Evolutionary conservation across 352 stramenopile genomes (phyloP), one percentile per base, ranked within the genome.

Genomic region (Halophytophthora batemanensis): DNA sequence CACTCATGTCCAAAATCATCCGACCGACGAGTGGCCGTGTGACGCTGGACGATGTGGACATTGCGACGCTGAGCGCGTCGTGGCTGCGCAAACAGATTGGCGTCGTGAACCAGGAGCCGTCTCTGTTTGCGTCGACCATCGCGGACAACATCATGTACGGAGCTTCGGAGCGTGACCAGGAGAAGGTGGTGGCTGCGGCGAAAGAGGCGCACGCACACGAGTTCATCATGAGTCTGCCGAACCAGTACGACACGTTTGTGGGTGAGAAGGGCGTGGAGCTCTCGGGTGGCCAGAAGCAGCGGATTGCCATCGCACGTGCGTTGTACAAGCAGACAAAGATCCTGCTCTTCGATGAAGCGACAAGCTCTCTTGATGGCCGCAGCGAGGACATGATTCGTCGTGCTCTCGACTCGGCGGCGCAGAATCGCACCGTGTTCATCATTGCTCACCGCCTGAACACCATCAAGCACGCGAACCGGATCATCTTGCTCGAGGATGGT

Each of bases 211-310:
- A 92, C 23, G 77, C 76, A 6, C 77, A 93, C 45, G 84, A 93
- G 11, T 94, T 94, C 39, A 85, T 91, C 41, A 70, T 72, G 59
- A 64, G 66, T 41, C 50, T 99, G 45, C 87, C 90, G 1, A 75
- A 98, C 42, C 77, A 96, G 58, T 98, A 97, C 74, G 88, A 99
- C 33, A 99, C 96, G 1, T 84, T 96, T 42, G 96, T 99, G 11
- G 95, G 96, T 39, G 96, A 99, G 71, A 94, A 98, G 48, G 97
- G 96, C 12, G 76, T 98, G 17, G 97, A 98, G 66, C 74, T 99
- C 0, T 97, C 78, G 15, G 97, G 96, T 42, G 95, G 95, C 23
- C 94, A 99, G 70, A 98, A 98, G 68, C 97, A 99, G 74, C 84
- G 96, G 19, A 69, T 95, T 42, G 83, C 85, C 19, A 92, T 95